A percentile compares a stretch with the other conserved stretches of the same genome.
Evolutionary conservation across 768 basidiomycete species (phyloP).

Genomic region (Tulasnella sp.): DNA sequence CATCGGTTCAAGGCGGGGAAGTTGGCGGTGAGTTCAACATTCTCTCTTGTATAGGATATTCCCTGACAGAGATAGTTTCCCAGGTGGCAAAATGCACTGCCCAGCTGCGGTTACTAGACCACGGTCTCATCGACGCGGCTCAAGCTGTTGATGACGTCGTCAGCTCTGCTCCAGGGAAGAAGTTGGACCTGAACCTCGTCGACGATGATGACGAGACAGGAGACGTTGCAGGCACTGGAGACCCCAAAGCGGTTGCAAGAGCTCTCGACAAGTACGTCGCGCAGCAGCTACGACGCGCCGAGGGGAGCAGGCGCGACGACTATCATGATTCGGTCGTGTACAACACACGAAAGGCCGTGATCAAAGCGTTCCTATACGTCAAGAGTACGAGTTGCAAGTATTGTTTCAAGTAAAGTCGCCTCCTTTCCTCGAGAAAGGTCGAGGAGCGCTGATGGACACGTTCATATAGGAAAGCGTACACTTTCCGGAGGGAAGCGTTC

Average conservation of each 20-base stretch:
- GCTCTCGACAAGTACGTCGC: slow-evolving; percentile 65
- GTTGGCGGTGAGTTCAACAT: slow-evolving; percentile 51
- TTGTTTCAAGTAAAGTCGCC: slow-evolving; percentile 75
- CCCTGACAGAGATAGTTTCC: not conserved
- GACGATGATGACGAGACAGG: slow-evolving; percentile 50
- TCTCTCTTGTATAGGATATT: not conserved
- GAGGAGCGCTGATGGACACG: not conserved
- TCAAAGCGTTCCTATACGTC: slow-evolving; percentile 58
- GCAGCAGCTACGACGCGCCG: slow-evolving; percentile 50
- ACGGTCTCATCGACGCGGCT: slow-evolving; percentile 83
- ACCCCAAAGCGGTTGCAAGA: not conserved
- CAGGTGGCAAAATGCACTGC: slow-evolving; percentile 68
- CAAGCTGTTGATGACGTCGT: slow-evolving; percentile 64
- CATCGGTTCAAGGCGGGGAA: slow-evolving; percentile 86
- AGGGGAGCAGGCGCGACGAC: slow-evolving; percentile 68
- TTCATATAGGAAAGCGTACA: slow-evolving; percentile 66
- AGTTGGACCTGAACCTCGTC: slow-evolving; percentile 40
- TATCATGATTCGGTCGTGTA: slow-evolving; percentile 91
- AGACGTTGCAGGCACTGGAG: slow-evolving; percentile 43
- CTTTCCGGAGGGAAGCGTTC: slow-evolving; percentile 91
- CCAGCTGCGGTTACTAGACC: slow-evolving; percentile 85
- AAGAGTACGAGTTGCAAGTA: slow-evolving; percentile 66
- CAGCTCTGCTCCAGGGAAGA: not conserved
- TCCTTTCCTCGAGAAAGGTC: not conserved
- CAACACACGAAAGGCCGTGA: slow-evolving; percentile 82